These are phyloP conservation scores for Arachnomyces sp. DNA, from an alignment of 2,329 filamentous ascomycete species.

Conservation along the genomic window DNA sequence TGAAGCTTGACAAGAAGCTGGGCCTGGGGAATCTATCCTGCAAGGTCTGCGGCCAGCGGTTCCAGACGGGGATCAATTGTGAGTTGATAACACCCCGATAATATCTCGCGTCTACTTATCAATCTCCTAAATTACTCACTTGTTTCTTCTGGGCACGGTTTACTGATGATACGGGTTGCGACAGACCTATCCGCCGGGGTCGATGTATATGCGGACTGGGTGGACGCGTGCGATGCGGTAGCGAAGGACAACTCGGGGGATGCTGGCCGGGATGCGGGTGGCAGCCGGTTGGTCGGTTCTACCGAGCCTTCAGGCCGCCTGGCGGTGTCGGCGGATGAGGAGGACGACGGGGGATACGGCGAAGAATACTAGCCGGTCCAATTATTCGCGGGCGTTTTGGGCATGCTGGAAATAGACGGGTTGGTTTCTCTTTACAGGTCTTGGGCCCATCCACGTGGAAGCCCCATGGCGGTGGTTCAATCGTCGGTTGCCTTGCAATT, in stretches of 20 bases:
- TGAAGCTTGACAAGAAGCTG: constrained; percentile 89
- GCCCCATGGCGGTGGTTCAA: too few relatives aligned
- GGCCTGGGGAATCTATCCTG: constrained; percentile 79
- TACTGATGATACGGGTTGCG: constrained; percentile 10
- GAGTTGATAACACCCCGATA: constrained; percentile 26
- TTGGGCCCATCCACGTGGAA: too few relatives aligned
- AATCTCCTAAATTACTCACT: constrained; percentile 4
- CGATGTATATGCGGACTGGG: constrained; percentile 97
- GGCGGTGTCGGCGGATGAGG: constrained; percentile 14
- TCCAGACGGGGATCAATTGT: constrained; percentile 92
- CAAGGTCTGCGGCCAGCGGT: constrained; percentile 88
- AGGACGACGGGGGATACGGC: constrained; percentile 7
- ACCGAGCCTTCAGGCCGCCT: constrained; percentile 14
- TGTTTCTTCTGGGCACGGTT: constrained; percentile 7
- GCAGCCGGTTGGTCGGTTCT: constrained; percentile 14
- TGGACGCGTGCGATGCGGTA: constrained; percentile 79
- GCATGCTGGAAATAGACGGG: too few relatives aligned
- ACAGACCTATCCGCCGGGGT: constrained; percentile 80
- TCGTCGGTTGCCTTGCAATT: too few relatives aligned
- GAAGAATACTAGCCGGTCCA: not conserved
- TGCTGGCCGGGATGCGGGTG: not conserved
- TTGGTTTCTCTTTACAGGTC: too few relatives aligned
- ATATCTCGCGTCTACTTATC: not conserved
- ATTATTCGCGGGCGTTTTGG: too few relatives aligned
- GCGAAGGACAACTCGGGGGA: constrained; percentile 45